Conservation (phyloP, 148 eudicot species). For the Chenopodium suecicum region DNA sequence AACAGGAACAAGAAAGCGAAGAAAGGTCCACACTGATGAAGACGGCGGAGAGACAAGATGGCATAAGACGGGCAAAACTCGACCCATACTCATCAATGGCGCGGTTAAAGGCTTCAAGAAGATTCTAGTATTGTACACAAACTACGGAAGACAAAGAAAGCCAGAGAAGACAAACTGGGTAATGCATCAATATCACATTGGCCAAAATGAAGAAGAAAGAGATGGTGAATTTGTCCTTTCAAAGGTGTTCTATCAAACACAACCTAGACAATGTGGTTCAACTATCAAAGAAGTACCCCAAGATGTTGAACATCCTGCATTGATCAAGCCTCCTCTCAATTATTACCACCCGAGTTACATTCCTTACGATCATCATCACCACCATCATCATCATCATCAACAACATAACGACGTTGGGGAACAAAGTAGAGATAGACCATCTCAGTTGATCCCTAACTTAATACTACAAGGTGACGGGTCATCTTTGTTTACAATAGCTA, state of each 20-base stretch:
- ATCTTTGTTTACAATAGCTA: constrained; percentile 33
- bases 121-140: constrained; percentile 87
- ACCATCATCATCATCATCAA: constrained; percentile 5
- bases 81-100: constrained; percentile 53
- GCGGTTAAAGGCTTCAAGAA: constrained; percentile 71
- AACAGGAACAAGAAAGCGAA: constrained; percentile 83
- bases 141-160: constrained; percentile 79
- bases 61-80: constrained; percentile 96
- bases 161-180: constrained; percentile 98
- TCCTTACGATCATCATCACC: constrained; percentile 34
- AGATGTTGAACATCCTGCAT: constrained; percentile 7
- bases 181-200: constrained; percentile 96
- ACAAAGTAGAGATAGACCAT: constrained; percentile 39
- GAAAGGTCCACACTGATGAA: constrained; percentile 70
- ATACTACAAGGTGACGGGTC: constrained; percentile 54
- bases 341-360: constrained; percentile 41
- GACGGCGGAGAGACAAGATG: constrained; percentile 84
- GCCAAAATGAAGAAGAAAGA: constrained; percentile 74
- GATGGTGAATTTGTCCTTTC: constrained; percentile 87
- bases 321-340: constrained; percentile 28
- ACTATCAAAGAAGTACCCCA: constrained; percentile 21
- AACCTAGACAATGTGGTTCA: constrained; percentile 77
- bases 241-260: constrained; percentile 94
- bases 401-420: constrained; percentile 21
- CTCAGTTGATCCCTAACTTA: constrained; percentile 54